Base-by-base conservation (phyloP, 331 rosid genomes). In the Malus hybrid region DNA sequence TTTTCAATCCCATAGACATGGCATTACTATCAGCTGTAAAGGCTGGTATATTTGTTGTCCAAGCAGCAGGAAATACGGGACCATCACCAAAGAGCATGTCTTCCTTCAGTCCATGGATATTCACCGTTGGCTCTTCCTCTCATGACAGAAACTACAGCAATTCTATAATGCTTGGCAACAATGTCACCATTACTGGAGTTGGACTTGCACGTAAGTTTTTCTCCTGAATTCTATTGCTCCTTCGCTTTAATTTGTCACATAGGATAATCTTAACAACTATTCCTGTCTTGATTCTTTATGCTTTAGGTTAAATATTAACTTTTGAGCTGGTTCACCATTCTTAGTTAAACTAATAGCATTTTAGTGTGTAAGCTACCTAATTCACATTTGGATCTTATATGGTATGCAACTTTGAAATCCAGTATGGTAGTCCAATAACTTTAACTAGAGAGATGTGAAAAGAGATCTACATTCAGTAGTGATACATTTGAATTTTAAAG, bases 11-110 rank as follows among this genome's bases (percentile, higher is more conserved):
- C 15, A 86, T 95, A 76, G 99, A 95, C 87, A 95, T 92, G 99
- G 97, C 99, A 10, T 79, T 93, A 76, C 86, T 95, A 22, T 89
- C 99, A 39, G 97, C 99, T 52, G 93, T 90, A 48, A 95, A 89
- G 91, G 87, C 86, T 29, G 97, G 99, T 65, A 90, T 95, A 71
- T 95, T 95, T 73, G 96, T 90, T 7, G 99, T 95, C 80, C 99
- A 95, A 90, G 99, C 99, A 29, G 96, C 99, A 5, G 99, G 99
- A 24, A 95, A 95, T 78, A 95, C 97, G 11, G 99, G 99, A 73
- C 99, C 99, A 3, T 86, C 99, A 18, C 99, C 98, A 2, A 92
- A 78, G 80, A 95, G 99, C 85, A 86, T 92, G 90, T 89, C 90
- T 62, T 95, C 99, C 64, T 95, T 92, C 83, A 95, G 99, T 85